Percentiles rank a stretch among this genome's conserved stretches.
phyloP scores from a whole-genome alignment of 345 rosid species.

The Odontarrhena argentea region DNA sequence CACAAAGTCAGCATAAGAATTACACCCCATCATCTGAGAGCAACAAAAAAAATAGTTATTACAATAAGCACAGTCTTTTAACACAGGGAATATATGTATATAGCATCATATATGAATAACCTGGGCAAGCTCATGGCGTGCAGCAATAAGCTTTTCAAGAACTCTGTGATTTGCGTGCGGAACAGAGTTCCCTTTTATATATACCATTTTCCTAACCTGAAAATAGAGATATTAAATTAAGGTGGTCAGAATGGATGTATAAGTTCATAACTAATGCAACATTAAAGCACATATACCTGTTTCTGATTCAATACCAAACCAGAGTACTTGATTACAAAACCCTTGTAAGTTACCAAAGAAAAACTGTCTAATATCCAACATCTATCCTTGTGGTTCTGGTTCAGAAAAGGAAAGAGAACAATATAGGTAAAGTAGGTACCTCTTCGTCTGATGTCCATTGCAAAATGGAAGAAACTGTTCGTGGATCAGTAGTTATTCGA shows the following conservation, averaged over 20 bases:
- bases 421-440: constrained; percentile 46
- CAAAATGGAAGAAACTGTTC: constrained; percentile 61
- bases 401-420: not conserved
- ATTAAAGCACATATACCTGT: not conserved
- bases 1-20: constrained; percentile 74
- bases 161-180: constrained; percentile 76
- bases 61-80: constrained; percentile 3
- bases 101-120: constrained; percentile 44
- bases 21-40: constrained; percentile 71
- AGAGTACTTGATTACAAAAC: not conserved
- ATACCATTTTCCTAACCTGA: constrained; percentile 84
- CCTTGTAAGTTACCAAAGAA: not conserved
- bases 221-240: constrained; percentile 9
- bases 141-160: constrained; percentile 70
- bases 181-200: constrained; percentile 72
- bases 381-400: not conserved
- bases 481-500: constrained; percentile 65
- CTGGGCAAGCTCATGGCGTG: constrained; percentile 90
- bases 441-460: constrained; percentile 84
- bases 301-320: constrained; percentile 4
- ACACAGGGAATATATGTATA: not conserved
- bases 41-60: not conserved
- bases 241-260: constrained; percentile 10
- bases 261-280: not conserved
- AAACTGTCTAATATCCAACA: not conserved